Percentiles rank a stretch among this genome's conserved stretches.
Conservation (phyloP, 371 early-diverging fungal species). For the Mortierella sp. region DNA sequence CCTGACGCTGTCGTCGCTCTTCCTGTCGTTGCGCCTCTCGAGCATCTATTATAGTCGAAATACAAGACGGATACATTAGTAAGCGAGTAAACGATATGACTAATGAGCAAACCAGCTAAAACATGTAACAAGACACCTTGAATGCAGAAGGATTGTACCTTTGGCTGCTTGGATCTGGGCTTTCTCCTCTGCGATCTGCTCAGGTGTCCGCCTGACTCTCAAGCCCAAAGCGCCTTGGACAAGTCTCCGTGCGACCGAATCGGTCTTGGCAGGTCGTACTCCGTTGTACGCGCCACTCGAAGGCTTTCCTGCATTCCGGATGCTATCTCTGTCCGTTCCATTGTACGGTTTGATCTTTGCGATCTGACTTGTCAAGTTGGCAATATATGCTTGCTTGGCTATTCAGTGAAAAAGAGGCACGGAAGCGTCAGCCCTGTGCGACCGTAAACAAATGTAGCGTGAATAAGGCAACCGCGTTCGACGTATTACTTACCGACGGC, state of each 20-base stretch:
- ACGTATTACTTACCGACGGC: conserved; percentile 65
- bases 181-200: conserved; percentile 59
- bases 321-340: conserved; percentile 45
- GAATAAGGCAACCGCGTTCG: too few species aligned
- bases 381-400: conserved; percentile 53
- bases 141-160: conserved; percentile 11
- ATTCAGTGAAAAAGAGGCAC: not conserved
- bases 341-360: conserved; percentile 47
- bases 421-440: too few species aligned
- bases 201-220: conserved; percentile 60
- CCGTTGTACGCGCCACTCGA: conserved; percentile 51
- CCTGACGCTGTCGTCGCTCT: conserved; percentile 34
- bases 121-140: not conserved
- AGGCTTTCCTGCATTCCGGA: conserved; percentile 34
- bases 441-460: too few species aligned
- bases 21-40: conserved; percentile 47
- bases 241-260: conserved; percentile 66
- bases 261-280: conserved; percentile 63
- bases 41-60: conserved; percentile 18
- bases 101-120: too few species aligned
- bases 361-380: conserved; percentile 33
- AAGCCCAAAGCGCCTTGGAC: conserved; percentile 67
- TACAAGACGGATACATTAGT: too few species aligned
- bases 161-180: conserved; percentile 51
- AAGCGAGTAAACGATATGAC: not conserved